phyloP scores from a whole-genome alignment of 202 grass and related monocot species.

The Bolboschoenoplectus hybrid region DNA sequence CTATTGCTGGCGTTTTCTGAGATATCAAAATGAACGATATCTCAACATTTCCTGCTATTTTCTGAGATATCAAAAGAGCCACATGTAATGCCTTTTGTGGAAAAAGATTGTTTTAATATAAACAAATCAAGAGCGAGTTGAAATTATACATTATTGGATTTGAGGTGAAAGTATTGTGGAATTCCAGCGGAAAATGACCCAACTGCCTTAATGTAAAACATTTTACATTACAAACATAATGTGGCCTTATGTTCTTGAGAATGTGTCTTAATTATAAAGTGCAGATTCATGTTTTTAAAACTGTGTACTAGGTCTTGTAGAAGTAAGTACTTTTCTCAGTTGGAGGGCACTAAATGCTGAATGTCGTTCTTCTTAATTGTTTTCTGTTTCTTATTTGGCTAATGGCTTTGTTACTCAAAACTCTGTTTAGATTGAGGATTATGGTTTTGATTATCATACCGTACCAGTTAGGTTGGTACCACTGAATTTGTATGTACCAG shows the following conservation, averaged over 20 bases:
- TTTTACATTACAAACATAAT: slow-evolving; percentile 5
- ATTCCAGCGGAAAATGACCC: background rate
- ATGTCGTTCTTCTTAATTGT: background rate
- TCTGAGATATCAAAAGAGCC: background rate
- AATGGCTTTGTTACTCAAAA: slow-evolving; percentile 7
- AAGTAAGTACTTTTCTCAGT: background rate
- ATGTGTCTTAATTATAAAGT: background rate
- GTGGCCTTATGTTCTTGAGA: background rate
- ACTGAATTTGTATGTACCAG: slow-evolving; percentile 5
- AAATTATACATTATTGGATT: slow-evolving; percentile 19
- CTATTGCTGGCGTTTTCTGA: background rate
- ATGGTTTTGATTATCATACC: background rate
- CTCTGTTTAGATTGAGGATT: background rate
- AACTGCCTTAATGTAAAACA: background rate
- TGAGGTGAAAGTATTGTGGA: background rate
- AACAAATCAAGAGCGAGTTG: background rate
- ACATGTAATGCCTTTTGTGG: background rate
- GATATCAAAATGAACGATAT: background rate
- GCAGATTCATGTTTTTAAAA: background rate
- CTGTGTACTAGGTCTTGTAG: background rate
- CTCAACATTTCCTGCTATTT: background rate
- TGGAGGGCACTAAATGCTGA: slow-evolving; percentile 5
- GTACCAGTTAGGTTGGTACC: slow-evolving; percentile 3
- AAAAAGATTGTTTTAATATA: background rate
- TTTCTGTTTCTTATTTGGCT: background rate